phyloP scores from a whole-genome alignment of 208 protist genomes.

The Acanthamoeba divionensis region DNA sequence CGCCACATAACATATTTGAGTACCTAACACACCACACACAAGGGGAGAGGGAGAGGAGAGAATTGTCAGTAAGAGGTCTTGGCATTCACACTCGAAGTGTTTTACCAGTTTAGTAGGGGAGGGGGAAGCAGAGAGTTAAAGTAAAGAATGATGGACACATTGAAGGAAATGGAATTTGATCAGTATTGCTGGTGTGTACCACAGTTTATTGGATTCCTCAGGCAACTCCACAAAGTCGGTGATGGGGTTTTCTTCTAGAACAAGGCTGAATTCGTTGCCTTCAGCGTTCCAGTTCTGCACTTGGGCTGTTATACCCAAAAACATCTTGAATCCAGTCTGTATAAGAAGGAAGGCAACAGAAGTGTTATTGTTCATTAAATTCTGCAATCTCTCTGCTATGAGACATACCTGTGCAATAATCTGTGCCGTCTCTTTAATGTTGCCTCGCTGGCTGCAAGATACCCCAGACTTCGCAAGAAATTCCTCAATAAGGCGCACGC shows the following conservation, averaged over 20 bases:
- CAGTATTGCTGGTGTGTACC: conserved; percentile 43
- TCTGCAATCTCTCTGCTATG: not conserved
- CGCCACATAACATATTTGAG: conserved; percentile 95
- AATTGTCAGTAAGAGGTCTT: no score
- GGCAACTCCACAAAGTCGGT: conserved; percentile 95
- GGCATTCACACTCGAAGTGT: no score
- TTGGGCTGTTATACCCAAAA: conserved; percentile 89
- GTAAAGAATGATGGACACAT: no score
- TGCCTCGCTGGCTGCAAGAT: conserved; percentile 80
- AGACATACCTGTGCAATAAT: conserved; percentile 88
- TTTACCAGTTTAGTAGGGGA: no score
- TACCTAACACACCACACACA: conserved; percentile 75
- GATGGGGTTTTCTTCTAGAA: conserved; percentile 95
- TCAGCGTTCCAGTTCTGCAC: conserved; percentile 84
- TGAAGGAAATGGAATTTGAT: no score
- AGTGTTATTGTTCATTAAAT: not conserved
- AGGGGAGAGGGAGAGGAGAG: no score
- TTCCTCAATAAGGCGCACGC: conserved; percentile 94
- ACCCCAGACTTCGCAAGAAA: conserved; percentile 87
- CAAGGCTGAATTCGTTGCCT: conserved; percentile 86
- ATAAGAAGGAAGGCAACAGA: not conserved
- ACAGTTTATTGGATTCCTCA: conserved; percentile 86
- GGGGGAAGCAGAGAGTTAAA: no score
- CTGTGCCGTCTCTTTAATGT: conserved; percentile 92
- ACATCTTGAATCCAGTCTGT: conserved; percentile 91